Evolutionary conservation across 169 alveolate genomes (phyloP).

Genomic region (Eimeria maxima): DNA sequence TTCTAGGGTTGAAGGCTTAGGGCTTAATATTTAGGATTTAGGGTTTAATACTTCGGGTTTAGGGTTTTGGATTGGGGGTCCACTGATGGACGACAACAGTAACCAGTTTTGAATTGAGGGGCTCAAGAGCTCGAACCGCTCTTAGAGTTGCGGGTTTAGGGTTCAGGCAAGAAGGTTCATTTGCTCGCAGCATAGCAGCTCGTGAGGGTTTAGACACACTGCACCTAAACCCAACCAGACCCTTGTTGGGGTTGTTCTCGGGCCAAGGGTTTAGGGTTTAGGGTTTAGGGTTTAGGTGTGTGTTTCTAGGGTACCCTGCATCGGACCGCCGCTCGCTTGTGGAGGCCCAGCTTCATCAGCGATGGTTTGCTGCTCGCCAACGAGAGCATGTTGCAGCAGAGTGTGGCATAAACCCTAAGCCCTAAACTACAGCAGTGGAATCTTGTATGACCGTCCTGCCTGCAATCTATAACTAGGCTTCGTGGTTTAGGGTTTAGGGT

Average conservation of each 20-base stretch:
- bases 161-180: not conserved
- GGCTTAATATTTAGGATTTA: not conserved
- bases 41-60: not conserved
- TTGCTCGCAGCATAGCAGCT: not conserved
- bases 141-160: slow-evolving; percentile 27
- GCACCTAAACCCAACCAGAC: no score
- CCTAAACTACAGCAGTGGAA: not conserved
- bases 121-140: no score
- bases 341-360: slow-evolving; percentile 7
- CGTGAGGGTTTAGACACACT: not conserved
- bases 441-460: not conserved
- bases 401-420: slow-evolving; percentile 1
- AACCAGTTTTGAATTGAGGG: not conserved
- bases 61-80: not conserved
- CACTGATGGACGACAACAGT: not conserved
- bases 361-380: slow-evolving; percentile 56
- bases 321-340: slow-evolving; percentile 48
- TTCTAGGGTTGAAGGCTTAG: slow-evolving; percentile 17
- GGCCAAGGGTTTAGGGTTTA: slow-evolving; percentile 40
- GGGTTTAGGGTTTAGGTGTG: slow-evolving; percentile 24
- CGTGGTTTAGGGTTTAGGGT: slow-evolving; percentile 18
- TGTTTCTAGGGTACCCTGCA: not conserved
- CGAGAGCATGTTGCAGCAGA: slow-evolving; percentile 25
- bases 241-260: not conserved
- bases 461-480: not conserved